Percentiles rank a stretch among this genome's conserved stretches.
These are phyloP conservation scores for Coemansia sp. DNA, from an alignment of 192 early-diverging fungal genomes.

Conservation along the genomic window DNA sequence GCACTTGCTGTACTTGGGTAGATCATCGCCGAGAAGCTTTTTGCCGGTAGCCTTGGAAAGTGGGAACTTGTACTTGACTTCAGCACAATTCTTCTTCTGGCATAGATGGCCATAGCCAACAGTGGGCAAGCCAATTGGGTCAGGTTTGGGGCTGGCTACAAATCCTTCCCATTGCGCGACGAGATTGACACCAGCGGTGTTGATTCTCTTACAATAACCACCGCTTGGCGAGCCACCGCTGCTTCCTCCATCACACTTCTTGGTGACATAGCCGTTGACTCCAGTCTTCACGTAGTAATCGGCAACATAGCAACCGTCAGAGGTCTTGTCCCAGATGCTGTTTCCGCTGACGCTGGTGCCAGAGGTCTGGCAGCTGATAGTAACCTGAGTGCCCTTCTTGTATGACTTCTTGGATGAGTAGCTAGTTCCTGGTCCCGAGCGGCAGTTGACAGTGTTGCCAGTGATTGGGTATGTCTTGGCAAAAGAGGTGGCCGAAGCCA, in stretches of 20 bases:
- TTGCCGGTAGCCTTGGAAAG: conserved; percentile 16
- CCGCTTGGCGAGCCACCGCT: neutral
- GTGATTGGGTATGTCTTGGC: conserved; percentile 6
- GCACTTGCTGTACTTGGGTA: conserved; percentile 23
- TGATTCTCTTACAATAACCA: neutral
- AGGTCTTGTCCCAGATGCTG: conserved; percentile 40
- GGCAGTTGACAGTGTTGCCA: conserved; percentile 13
- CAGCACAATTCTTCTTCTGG: conserved; percentile 21
- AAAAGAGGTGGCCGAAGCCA: neutral
- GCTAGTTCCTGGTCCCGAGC: conserved; percentile 3
- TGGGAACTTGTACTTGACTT: conserved; percentile 24
- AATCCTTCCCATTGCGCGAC: neutral
- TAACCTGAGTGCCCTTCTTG: neutral
- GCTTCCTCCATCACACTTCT: neutral
- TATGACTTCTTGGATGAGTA: neutral
- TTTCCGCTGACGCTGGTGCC: conserved; percentile 28
- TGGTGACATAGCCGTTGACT: conserved; percentile 16
- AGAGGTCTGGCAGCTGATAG: conserved; percentile 23
- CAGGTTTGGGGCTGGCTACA: neutral
- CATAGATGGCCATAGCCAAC: conserved; percentile 47
- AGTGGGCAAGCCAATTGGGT: neutral
- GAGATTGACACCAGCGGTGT: conserved; percentile 23
- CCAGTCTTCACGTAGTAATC: conserved; percentile 44
- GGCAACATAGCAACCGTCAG: conserved; percentile 38
- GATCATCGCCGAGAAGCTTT: neutral